These are phyloP conservation scores for Lophiotrema nucula DNA, from an alignment of 495 filamentous ascomycete species.

Conservation along the genomic window DNA sequence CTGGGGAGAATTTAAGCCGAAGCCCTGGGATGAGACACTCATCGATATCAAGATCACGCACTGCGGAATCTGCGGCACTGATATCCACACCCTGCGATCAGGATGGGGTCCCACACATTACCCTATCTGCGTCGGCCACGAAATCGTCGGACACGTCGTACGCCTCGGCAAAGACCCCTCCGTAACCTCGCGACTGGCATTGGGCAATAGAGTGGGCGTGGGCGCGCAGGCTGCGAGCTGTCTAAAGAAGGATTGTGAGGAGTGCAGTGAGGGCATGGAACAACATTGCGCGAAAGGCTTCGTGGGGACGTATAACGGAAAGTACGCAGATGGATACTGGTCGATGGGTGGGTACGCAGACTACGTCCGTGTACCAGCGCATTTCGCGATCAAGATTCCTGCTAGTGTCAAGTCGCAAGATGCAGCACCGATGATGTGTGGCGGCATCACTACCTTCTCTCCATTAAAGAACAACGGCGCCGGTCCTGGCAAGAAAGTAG, in stretches of 20 bases:
- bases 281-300: constrained; percentile 60
- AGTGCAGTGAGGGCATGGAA: constrained; percentile 62
- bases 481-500: constrained; percentile 78
- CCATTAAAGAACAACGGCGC: constrained; percentile 70
- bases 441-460: constrained; percentile 73
- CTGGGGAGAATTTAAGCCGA: constrained; percentile 72
- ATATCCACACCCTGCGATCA: constrained; percentile 71
- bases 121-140: constrained; percentile 74
- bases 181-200: constrained; percentile 59
- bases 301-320: constrained; percentile 66
- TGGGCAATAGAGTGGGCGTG: constrained; percentile 79
- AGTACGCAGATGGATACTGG: constrained; percentile 48
- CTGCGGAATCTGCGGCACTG: constrained; percentile 80
- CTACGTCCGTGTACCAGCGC: constrained; percentile 66
- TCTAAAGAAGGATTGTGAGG: constrained; percentile 60
- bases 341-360: constrained; percentile 69
- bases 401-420: constrained; percentile 53
- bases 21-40: constrained; percentile 62
- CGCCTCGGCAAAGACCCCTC: constrained; percentile 58
- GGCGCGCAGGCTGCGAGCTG: constrained; percentile 78
- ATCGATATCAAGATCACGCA: constrained; percentile 76
- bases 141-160: constrained; percentile 76
- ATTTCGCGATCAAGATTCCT: constrained; percentile 80
- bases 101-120: constrained; percentile 71
- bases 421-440: constrained; percentile 86